Evolutionary conservation across 495 filamentous ascomycete species (phyloP).

Genomic region (Eremomyces bilateralis): DNA sequence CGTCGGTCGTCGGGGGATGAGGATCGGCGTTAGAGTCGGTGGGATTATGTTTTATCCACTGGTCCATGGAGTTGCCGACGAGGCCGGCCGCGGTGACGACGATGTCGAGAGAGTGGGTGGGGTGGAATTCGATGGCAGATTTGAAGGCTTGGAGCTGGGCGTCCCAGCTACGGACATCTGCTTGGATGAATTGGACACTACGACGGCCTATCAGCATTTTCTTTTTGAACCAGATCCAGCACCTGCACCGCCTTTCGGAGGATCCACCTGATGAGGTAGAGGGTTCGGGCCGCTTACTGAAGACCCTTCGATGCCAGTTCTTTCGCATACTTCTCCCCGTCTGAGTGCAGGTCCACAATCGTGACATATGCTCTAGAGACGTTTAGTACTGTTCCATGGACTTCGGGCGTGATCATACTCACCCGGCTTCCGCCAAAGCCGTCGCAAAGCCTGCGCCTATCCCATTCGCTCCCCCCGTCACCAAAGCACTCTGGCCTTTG

Average conservation of each 20-base stretch:
- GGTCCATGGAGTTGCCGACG: conserved; percentile 1
- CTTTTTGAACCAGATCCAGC: background rate
- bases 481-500: conserved; percentile 7
- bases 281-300: too few species aligned
- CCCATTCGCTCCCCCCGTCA: conserved; percentile 9
- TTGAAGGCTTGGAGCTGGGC: conserved; percentile 10
- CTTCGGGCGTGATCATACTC: background rate
- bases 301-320: conserved; percentile 3
- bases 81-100: conserved; percentile 7
- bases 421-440: conserved; percentile 9
- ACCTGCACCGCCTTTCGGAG: too few species aligned
- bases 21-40: background rate
- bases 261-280: too few species aligned
- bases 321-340: conserved; percentile 4
- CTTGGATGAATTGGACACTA: conserved; percentile 15
- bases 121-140: conserved; percentile 9
- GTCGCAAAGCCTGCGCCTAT: conserved; percentile 5
- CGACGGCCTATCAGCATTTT: too few species aligned
- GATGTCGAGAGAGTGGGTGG: conserved; percentile 5
- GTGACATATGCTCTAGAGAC: conserved; percentile 12
- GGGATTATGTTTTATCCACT: background rate
- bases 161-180: conserved; percentile 8
- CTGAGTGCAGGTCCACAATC: conserved; percentile 13
- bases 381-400: too few species aligned
- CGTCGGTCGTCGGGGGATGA: background rate